Percentiles rank a stretch among this genome's conserved stretches.
Conservation (phyloP, 495 filamentous ascomycete species). For the Neurospora sp. region DNA sequence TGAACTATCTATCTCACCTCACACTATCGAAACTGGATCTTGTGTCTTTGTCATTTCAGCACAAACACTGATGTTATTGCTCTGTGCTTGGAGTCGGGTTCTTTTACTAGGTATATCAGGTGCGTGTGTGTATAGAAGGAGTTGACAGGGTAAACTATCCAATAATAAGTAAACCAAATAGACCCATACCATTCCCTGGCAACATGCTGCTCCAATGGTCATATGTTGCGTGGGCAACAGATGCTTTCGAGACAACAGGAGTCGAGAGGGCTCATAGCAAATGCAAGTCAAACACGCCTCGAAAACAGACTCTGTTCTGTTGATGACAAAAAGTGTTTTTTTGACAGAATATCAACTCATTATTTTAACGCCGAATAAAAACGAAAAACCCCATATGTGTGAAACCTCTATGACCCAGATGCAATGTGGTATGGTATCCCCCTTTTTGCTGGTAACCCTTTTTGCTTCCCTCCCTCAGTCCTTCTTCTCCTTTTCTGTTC, state of each 20-base stretch:
- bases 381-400: neutral
- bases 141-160: too few species aligned
- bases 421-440: neutral
- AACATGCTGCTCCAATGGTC: too few species aligned
- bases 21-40: neutral
- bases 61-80: neutral
- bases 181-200: too few species aligned
- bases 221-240: too few species aligned
- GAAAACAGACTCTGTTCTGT: too few species aligned
- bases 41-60: neutral
- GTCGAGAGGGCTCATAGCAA: too few species aligned
- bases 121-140: too few species aligned
- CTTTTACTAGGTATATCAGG: neutral
- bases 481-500: neutral
- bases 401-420: neutral
- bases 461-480: neutral
- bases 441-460: neutral
- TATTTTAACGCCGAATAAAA: neutral
- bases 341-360: neutral
- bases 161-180: too few species aligned
- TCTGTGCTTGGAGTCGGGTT: neutral
- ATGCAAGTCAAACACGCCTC: too few species aligned
- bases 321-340: too few species aligned
- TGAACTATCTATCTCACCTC: neutral
- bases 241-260: too few species aligned